Evolutionary conservation across 2,329 filamentous ascomycete species (phyloP).

Genomic region (Monosporascus sp.): DNA sequence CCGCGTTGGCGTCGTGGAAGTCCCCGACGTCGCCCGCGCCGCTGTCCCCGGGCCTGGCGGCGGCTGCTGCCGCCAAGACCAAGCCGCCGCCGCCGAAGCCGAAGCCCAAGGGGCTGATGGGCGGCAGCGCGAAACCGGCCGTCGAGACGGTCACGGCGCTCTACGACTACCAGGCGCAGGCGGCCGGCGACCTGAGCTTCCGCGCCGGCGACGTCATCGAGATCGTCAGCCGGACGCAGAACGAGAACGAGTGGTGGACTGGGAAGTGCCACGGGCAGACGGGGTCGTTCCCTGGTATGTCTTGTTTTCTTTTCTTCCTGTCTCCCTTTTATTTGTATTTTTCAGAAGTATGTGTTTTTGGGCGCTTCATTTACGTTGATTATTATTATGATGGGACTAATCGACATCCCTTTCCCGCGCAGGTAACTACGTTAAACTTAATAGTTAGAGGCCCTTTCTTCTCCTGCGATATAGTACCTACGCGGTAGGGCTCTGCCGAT

Average conservation of each 20-base stretch:
- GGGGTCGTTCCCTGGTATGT: conserved; percentile 91
- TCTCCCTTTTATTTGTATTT: not conserved
- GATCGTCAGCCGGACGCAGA: conserved; percentile 74
- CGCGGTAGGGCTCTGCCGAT: too few relatives aligned
- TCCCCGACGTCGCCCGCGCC: conserved; percentile 26
- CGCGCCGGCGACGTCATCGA: conserved; percentile 84
- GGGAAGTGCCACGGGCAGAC: conserved; percentile 73
- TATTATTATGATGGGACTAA: not conserved
- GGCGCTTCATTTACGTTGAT: not conserved
- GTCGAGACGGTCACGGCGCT: conserved; percentile 82
- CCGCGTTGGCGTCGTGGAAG: conserved; percentile 21
- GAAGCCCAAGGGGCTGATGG: conserved; percentile 64
- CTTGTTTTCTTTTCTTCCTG: not conserved
- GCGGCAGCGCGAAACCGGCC: conserved; percentile 45
- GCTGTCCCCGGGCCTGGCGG: conserved; percentile 31
- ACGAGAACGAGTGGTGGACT: conserved; percentile 97
- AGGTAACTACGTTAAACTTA: not conserved
- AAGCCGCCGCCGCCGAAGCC: conserved; percentile 69
- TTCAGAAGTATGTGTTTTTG: not conserved
- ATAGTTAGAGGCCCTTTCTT: not conserved
- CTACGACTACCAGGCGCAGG: conserved; percentile 95
- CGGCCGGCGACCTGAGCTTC: conserved; percentile 91
- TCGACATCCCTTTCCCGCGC: too few relatives aligned
- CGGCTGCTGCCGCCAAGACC: conserved; percentile 57
- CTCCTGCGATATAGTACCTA: not conserved